Evolutionary conservation across 768 basidiomycete species (phyloP), one percentile per base, ranked within the genome.

Genomic region (Stropharia rugosoannulata): DNA sequence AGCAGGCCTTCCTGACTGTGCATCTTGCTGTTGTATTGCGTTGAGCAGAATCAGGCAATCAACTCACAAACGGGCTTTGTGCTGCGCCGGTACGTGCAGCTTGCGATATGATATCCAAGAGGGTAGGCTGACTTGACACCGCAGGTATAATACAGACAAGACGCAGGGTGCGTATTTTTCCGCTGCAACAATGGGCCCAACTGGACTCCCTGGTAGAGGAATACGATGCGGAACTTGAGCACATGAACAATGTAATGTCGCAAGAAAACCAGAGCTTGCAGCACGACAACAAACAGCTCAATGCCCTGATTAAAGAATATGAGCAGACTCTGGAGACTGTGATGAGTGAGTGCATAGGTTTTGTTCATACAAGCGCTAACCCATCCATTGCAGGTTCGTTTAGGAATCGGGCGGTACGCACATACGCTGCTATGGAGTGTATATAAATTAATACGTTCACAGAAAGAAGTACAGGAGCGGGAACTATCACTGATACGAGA

Each of bases 281-380:
- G 64, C 84, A 96, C 62, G 97, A 98, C 73, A 99, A 98, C 77
- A 96, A 97, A 68, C 96, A 98, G 63, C 80, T 99, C 32, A 91
- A 88, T 60, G 75, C 81, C 5, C 76, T 99, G 51, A 87, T 98
- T 64, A 95, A 95, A 64, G 97, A 99, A 68, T 98, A 97, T 66
- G 97, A 99, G 68, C 90, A 93, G 66, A 98, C 96, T 0, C 75
- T 99, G 32, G 97, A 99, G 71, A 90, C 82, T 6, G 84, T 98
- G 42, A 99, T 99, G 97, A 83, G 86, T 79, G 62, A 43, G 38
- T 61, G 56, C 44, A 38, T 44, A 36, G n/a, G 41, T 50, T n/a
- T 29, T 39, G 35, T 29, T 18, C 47, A 22, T 52, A 6, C 13
- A 43, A 40, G 49, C 37, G 32, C 55, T 58, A 51, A 52, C 53